Percentiles rank a stretch among this genome's conserved stretches.
Evolutionary conservation across 768 basidiomycete species (phyloP).

Genomic region (Galerina marginata): DNA sequence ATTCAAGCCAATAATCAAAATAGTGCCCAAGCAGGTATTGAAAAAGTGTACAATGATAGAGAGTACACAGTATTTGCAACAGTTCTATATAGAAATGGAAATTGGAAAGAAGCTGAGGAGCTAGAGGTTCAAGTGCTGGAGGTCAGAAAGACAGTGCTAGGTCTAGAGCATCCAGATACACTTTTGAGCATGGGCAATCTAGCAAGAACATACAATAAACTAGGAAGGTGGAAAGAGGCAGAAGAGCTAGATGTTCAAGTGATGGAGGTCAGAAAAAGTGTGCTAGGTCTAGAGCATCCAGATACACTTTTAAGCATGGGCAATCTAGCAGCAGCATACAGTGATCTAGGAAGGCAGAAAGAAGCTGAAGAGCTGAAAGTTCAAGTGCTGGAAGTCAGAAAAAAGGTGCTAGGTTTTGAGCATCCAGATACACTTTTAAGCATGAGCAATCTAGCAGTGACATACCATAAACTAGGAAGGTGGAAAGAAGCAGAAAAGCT

Average conservation of each 20-base stretch:
- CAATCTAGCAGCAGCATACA: neutral
- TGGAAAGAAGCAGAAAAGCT: no score
- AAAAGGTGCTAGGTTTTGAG: no score
- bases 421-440: no score
- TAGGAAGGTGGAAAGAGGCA: conserved; percentile 4
- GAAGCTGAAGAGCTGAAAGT: neutral
- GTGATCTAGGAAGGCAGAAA: neutral
- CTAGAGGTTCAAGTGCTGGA: no score
- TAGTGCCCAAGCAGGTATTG: no score
- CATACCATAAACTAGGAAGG: no score
- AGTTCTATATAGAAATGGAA: neutral
- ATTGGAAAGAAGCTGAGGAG: neutral
- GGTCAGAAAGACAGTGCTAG: no score
- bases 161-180: no score
- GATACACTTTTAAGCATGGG: neutral
- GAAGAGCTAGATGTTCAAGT: neutral
- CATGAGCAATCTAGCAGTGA: no score
- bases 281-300: conserved; percentile 1
- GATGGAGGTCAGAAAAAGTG: neutral
- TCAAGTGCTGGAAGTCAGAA: no score
- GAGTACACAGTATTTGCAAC: neutral
- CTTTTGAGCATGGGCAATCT: no score
- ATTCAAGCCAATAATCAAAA: neutral
- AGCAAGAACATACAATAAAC: neutral
- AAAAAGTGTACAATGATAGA: no score